phyloP scores from a whole-genome alignment of 352 stramenopile species.

The Phytophthora colocasiae region DNA sequence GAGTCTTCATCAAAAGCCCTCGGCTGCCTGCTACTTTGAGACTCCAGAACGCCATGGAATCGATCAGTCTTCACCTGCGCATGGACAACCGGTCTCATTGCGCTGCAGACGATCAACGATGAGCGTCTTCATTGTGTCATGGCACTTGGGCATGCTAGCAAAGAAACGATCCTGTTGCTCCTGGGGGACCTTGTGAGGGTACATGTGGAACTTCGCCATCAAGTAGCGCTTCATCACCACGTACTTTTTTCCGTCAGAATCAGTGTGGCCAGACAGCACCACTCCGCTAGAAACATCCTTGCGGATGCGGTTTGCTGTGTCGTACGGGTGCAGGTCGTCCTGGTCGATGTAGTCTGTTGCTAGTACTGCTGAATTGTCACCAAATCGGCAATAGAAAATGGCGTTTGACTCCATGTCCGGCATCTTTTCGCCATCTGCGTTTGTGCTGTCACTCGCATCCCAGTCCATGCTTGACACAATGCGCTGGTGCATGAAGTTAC shows the following conservation, averaged over 20 bases:
- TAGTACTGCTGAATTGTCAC: constrained; percentile 69
- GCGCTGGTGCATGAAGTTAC: constrained; percentile 84
- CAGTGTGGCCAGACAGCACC: constrained; percentile 67
- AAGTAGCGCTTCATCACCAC: constrained; percentile 85
- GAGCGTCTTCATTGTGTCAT: constrained; percentile 70
- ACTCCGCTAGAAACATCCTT: constrained; percentile 81
- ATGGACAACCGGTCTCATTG: constrained; percentile 33
- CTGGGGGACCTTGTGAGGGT: constrained; percentile 72
- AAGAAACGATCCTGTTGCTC: constrained; percentile 70
- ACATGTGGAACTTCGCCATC: constrained; percentile 86
- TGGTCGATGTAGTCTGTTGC: constrained; percentile 82
- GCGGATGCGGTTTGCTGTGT: constrained; percentile 71
- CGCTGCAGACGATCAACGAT: constrained; percentile 58
- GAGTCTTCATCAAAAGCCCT: background rate
- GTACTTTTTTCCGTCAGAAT: constrained; percentile 66
- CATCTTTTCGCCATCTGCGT: constrained; percentile 36
- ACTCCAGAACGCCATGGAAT: constrained; percentile 6
- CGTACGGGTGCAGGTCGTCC: constrained; percentile 81
- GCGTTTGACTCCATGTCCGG: constrained; percentile 79
- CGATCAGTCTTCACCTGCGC: constrained; percentile 32
- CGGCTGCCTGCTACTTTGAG: constrained; percentile 2
- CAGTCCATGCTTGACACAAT: constrained; percentile 81
- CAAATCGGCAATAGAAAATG: constrained; percentile 70
- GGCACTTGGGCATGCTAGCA: constrained; percentile 61
- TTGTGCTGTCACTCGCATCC: constrained; percentile 50